A percentile compares a stretch with the other conserved stretches of the same genome.
Conservation (phyloP, 1,139 yeast species). For the Hemisphaericaspora xylofermentans region DNA sequence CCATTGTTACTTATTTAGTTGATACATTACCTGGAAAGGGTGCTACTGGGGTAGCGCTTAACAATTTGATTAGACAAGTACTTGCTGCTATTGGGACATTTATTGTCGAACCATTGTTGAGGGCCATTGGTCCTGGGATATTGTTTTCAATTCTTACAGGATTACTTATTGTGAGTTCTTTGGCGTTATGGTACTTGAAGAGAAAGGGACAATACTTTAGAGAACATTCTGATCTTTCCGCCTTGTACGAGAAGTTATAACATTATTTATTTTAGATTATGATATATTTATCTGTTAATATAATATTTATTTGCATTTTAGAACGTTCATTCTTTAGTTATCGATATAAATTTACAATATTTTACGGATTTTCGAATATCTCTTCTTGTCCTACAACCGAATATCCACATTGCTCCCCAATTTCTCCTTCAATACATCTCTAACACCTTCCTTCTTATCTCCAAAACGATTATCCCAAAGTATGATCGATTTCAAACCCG, state of each 20-base stretch:
- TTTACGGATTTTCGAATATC: too few relatives aligned
- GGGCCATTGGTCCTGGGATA: slow-evolving; percentile 69
- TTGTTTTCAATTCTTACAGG: slow-evolving; percentile 67
- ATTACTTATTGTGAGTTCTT: slow-evolving; percentile 45
- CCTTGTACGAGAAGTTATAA: slow-evolving; percentile 50
- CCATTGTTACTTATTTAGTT: slow-evolving; percentile 76
- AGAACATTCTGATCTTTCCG: slow-evolving; percentile 60
- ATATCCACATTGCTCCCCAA: not conserved
- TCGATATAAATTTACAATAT: too few relatives aligned
- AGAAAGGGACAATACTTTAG: slow-evolving; percentile 62
- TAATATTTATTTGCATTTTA: too few relatives aligned
- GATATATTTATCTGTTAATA: slow-evolving; percentile 2
- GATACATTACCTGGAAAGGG: slow-evolving; percentile 88
- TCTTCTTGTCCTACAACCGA: not conserved
- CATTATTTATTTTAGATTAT: not conserved
- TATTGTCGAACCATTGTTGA: slow-evolving; percentile 64
- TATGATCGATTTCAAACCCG: not conserved
- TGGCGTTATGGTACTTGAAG: slow-evolving; percentile 51
- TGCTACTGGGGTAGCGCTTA: slow-evolving; percentile 84
- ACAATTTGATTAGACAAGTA: slow-evolving; percentile 69
- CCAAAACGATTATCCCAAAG: not conserved
- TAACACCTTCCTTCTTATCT: not conserved
- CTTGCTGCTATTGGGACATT: slow-evolving; percentile 79
- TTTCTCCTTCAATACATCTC: not conserved
- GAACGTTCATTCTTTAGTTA: too few relatives aligned